Evolutionary conservation across 2,329 filamentous ascomycete species (phyloP), one percentile per base, ranked within the genome.

Genomic region (Aspergillus unguis): DNA sequence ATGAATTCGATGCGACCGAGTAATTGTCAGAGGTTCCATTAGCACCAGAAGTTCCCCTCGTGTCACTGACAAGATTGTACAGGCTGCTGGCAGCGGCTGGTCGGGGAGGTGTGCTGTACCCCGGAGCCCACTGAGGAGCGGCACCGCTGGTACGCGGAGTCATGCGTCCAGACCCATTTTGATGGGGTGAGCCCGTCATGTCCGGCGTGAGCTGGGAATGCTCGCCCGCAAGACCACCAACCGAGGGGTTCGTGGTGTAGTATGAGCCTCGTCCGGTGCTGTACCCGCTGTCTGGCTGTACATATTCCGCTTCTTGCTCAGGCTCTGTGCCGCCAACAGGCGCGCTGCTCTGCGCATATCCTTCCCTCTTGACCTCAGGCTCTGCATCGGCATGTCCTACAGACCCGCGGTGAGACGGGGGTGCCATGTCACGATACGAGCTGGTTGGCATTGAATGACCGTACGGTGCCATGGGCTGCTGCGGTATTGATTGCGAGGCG

Each of bases 31-130:
- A 80, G 23, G 83, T 72, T 29, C 86, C 86, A 60, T 89, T 90
- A 8, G 48, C 36, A 17, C 81, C 76, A 8, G 83, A 71, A 29
- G 78, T 74, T 44, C 77, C 83, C 27, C 89, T 83, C 54, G 90
- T 87, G 67, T 89, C 90, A 69, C 87, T 92, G 76, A 95, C 91
- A 57, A 95, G 87, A 71, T 85, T 95, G 79, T 95, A 95, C 46
- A 96, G 77, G 67, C 85, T 95, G 77, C 89, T 92, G 1, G 88
- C 85, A 3, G 87, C 81, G 1, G 72, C 59, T 2, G 82, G 78
- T 38, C 90, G 85, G 25, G 91, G 90, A 44, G 92, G 87, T 1
- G 90, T 92, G 68, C 79, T 87, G 74, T 95, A 95, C 27, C 85
- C 86, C 46, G 80, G 82, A 5, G 81, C 71, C 73, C 95, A 96